phyloP scores from a whole-genome alignment of 2,329 filamentous ascomycete genomes.

The Fusarium sp. region DNA sequence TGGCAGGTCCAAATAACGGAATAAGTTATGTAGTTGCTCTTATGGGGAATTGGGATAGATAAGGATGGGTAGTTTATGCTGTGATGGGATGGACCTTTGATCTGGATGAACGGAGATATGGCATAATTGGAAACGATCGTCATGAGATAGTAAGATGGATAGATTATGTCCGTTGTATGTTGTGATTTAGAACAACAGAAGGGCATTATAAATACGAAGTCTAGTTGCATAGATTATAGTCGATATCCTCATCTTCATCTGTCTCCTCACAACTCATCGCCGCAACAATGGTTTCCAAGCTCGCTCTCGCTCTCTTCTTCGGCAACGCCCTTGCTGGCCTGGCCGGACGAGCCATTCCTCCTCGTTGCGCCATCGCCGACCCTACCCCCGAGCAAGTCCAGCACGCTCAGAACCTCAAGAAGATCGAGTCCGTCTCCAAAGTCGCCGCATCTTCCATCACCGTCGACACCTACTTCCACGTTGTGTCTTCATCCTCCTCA shows the following conservation, averaged over 20 bases:
- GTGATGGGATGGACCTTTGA: conserved; percentile 14
- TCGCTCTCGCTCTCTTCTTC: conserved; percentile 16
- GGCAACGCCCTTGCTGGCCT: conserved; percentile 23
- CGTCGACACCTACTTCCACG: conserved; percentile 44
- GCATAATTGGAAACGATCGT: conserved; percentile 15
- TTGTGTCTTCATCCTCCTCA: conserved; percentile 36
- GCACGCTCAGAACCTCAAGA: conserved; percentile 11
- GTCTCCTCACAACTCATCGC: not conserved
- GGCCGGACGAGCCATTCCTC: not conserved
- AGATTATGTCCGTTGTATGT: not conserved
- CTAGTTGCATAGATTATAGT: not conserved
- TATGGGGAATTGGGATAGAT: not conserved
- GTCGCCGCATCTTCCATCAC: conserved; percentile 19
- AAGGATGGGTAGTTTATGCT: not conserved
- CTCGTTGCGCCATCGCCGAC: conserved; percentile 25
- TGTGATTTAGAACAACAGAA: fast-evolving
- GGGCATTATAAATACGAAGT: conserved; percentile 6
- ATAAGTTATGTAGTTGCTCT: not conserved
- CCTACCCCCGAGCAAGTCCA: conserved; percentile 24
- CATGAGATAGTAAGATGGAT: not conserved
- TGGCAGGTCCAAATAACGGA: conserved; percentile 14
- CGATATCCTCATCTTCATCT: not conserved
- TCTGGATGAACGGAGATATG: conserved; percentile 5
- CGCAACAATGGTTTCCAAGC: conserved; percentile 31
- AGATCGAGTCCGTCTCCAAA: conserved; percentile 16